Conservation (phyloP, 176 grass and related monocot genomes). For the Aegilops speltoides region DNA sequence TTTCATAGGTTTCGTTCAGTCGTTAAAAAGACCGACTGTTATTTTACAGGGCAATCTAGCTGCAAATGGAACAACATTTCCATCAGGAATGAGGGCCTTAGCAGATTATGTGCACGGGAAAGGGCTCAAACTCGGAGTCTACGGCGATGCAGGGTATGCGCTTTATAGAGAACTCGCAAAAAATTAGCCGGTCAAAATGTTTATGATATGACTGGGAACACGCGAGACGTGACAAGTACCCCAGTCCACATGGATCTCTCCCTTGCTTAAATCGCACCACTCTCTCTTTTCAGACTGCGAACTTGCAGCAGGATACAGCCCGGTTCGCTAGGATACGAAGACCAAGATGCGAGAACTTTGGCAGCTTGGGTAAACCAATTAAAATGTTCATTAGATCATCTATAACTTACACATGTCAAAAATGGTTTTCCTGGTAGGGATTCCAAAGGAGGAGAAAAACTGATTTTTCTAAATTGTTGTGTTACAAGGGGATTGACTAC, state of each 20-base stretch:
- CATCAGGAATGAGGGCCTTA: constrained; percentile 45
- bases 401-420: background rate
- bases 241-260: background rate
- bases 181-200: background rate
- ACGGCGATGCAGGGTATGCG: constrained; percentile 45
- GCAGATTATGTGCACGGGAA: constrained; percentile 54
- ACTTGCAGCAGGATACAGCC: constrained; percentile 60
- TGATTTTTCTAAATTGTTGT: constrained; percentile 8
- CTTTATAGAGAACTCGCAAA: background rate
- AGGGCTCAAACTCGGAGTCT: constrained; percentile 50
- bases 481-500: constrained; percentile 12
- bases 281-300: constrained; percentile 17
- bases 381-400: background rate
- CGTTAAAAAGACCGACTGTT: background rate
- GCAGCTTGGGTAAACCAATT: constrained; percentile 38
- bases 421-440: background rate
- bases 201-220: background rate
- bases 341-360: constrained; percentile 46
- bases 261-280: background rate
- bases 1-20: background rate
- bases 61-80: constrained; percentile 42
- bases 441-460: background rate
- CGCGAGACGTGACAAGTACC: constrained; percentile 6
- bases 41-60: constrained; percentile 38
- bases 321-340: constrained; percentile 48